Evolutionary conservation across 306 rosid species (phyloP), one percentile per base, ranked within the genome.

Genomic region (Aeschynomene evenia): DNA sequence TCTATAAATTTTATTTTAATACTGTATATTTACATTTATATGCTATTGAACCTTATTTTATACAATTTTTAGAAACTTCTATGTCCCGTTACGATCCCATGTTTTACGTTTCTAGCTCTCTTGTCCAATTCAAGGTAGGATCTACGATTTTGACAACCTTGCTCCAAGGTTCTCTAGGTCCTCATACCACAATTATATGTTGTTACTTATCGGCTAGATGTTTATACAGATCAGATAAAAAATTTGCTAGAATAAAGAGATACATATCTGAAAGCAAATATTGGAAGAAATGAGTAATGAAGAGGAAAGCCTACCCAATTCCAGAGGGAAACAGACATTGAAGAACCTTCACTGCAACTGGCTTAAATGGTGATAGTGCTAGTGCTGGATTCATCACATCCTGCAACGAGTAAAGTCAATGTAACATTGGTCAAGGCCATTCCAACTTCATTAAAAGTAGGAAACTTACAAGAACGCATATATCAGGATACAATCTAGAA

Each of bases 271-370:
- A 9, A 67, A 13, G 36, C 14, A 62, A 22, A 34, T 43, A 67
- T 22, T 42, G 55, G 37, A 52, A 49, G 57, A 42, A 61, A 49
- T 29, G 45, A 42, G 34, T 8, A 24, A 26, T 39, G 46, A 53
- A 71, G 57, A 68, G 14, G 70, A 39, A 72, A 70, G 57, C 60
- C 60, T 28, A 93, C 98, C 80, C 91, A 68, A 86, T 86, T 62
- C 97, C 96, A 37, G 94, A 84, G 57, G 88, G 85, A 77, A 88
- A 90, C 19, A 80, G 37, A 78, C 94, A 93, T 54, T 82, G 94
- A 79, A 88, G 94, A 79, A 90, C 96, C 79, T 86, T 88, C 90
- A 90, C 88, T 40, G 73, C 82, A 78, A 88, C 73, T 59, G 97
- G 96, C 81, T 82, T 75, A 79, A 86, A 93, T 79, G 97, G 97